A percentile compares a stretch with the other conserved stretches of the same genome.
These are phyloP conservation scores for Pouteria glomerata DNA, from an alignment of 148 eudicot genomes.

Conservation along the genomic window DNA sequence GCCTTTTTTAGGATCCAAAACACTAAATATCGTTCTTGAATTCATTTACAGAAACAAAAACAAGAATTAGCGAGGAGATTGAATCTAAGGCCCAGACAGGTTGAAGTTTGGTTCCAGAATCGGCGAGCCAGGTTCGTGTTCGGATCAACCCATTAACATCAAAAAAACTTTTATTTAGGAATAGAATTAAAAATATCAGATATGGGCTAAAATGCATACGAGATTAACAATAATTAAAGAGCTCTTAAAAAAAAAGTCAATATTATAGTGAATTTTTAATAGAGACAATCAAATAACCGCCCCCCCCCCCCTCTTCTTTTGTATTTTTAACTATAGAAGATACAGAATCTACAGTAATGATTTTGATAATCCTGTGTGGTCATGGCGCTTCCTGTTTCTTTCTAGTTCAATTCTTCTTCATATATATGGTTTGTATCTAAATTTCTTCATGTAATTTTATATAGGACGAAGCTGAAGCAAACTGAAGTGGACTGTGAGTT, in stretches of 20 bases:
- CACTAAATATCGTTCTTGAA: background rate
- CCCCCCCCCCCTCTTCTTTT: too few species aligned
- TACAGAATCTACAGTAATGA: too few species aligned
- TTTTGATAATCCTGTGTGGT: too few species aligned
- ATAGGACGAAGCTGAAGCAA: conserved; percentile 64
- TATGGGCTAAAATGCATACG: too few species aligned
- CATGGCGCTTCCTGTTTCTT: too few species aligned
- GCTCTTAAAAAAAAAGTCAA: too few species aligned
- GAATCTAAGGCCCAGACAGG: conserved; percentile 79
- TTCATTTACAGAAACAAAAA: conserved; percentile 71
- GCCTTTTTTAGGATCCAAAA: background rate
- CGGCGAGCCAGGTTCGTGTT: conserved; percentile 60
- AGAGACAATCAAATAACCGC: too few species aligned
- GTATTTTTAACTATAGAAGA: too few species aligned
- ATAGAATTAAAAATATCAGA: too few species aligned
- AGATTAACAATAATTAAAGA: too few species aligned
- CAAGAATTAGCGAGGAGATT: conserved; percentile 63
- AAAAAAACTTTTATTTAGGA: background rate
- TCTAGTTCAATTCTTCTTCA: too few species aligned
- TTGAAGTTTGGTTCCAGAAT: conserved; percentile 93
- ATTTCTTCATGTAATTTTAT: background rate
- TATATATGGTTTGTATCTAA: background rate
- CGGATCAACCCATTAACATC: background rate
- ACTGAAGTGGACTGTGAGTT: conserved; percentile 81
- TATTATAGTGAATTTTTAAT: too few species aligned